Conservation (phyloP, 257 asterid species). For the Hygrophila difformis region DNA sequence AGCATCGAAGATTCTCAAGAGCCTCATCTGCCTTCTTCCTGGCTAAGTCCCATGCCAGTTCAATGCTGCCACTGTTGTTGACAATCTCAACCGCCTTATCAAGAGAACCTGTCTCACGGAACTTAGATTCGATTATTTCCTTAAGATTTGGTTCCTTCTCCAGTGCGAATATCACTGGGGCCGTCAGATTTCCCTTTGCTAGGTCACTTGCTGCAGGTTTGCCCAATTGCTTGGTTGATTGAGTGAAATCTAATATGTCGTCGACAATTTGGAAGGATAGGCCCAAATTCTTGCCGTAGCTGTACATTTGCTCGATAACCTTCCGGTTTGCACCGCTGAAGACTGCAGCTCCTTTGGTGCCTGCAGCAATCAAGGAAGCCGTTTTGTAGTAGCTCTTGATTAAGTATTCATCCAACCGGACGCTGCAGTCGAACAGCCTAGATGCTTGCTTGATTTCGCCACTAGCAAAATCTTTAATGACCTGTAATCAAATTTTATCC, state of each 20-base stretch:
- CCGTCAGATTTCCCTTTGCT: slow-evolving; percentile 68
- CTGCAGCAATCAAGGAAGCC: slow-evolving; percentile 71
- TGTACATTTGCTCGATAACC: slow-evolving; percentile 49
- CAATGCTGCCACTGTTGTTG: slow-evolving; percentile 56
- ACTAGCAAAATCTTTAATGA: slow-evolving; percentile 70
- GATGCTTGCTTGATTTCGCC: slow-evolving; percentile 91
- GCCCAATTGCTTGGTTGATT: slow-evolving; percentile 65
- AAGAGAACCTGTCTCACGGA: slow-evolving; percentile 56
- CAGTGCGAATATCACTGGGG: slow-evolving; percentile 69
- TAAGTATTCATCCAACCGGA: slow-evolving; percentile 57
- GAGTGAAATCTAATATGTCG: slow-evolving; percentile 75
- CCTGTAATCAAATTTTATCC: slow-evolving; percentile 25
- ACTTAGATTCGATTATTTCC: slow-evolving; percentile 64
- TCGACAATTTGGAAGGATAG: slow-evolving; percentile 77
- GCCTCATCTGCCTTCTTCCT: slow-evolving; percentile 56
- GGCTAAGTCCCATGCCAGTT: slow-evolving; percentile 51
- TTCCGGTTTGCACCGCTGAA: slow-evolving; percentile 43
- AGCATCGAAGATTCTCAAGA: slow-evolving; percentile 41
- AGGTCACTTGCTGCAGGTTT: slow-evolving; percentile 76
- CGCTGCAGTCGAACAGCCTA: slow-evolving; percentile 58
- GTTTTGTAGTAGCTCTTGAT: slow-evolving; percentile 78
- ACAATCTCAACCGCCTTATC: slow-evolving; percentile 52
- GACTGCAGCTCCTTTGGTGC: slow-evolving; percentile 73
- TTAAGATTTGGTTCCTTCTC: slow-evolving; percentile 48
- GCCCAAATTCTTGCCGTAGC: slow-evolving; percentile 74